Evolutionary conservation across 306 rosid genomes (phyloP).

Genomic region (Vicia sativa): DNA sequence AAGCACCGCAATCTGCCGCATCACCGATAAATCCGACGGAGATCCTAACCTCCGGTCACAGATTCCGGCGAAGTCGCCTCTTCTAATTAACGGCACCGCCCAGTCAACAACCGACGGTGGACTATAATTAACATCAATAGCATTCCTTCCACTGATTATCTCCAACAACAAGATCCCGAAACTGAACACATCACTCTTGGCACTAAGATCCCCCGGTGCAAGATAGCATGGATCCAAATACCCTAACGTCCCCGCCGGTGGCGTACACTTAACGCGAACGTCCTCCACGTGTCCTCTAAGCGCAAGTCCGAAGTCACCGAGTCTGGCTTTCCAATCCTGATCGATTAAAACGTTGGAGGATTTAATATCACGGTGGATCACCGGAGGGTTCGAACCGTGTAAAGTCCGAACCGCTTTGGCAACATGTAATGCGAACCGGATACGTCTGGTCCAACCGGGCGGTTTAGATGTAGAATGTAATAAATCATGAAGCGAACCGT

Average conservation of each 20-base stretch:
- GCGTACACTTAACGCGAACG: conserved; percentile 76
- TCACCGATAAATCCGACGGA: conserved; percentile 45
- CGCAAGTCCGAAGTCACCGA: conserved; percentile 84
- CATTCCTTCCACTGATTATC: conserved; percentile 79
- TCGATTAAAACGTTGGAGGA: conserved; percentile 84
- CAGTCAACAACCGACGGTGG: conserved; percentile 93
- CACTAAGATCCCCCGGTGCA: conserved; percentile 78
- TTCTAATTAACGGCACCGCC: conserved; percentile 73
- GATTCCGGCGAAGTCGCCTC: conserved; percentile 48
- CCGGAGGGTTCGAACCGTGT: conserved; percentile 80
- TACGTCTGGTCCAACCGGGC: conserved; percentile 71
- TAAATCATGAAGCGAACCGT: conserved; percentile 80
- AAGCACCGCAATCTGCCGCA: conserved; percentile 54
- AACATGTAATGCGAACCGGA: conserved; percentile 62
- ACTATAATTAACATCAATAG: conserved; percentile 77
- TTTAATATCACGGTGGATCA: conserved; percentile 83
- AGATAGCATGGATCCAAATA: conserved; percentile 89
- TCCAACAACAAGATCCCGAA: conserved; percentile 82
- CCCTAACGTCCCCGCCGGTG: conserved; percentile 95
- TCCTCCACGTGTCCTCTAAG: conserved; percentile 90
- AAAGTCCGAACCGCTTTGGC: conserved; percentile 68
- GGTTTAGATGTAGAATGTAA: conserved; percentile 54
- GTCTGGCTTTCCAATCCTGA: conserved; percentile 57
- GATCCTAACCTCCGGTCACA: conserved; percentile 62
- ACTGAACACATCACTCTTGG: conserved; percentile 93